phyloP scores from a whole-genome alignment of 1,284 basidiomycete species.

The Ceratobasidium sp. region DNA sequence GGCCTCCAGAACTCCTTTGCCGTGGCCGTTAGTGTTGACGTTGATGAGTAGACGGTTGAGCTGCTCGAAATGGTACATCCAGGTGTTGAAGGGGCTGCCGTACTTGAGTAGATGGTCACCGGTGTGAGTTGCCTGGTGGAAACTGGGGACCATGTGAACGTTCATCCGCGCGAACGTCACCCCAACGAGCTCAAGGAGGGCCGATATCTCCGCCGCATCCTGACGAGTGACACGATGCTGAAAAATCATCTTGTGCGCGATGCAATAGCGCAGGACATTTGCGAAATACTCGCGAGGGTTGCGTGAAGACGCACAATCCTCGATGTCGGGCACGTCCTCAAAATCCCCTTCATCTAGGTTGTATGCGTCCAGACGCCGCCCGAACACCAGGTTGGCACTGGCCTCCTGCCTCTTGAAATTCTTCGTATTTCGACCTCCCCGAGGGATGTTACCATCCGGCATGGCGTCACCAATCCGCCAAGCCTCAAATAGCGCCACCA shows the following conservation, averaged over 20 bases:
- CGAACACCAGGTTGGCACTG: neutral
- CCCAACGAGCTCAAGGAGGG: neutral
- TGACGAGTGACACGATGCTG: neutral
- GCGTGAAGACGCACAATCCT: neutral
- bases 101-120: conserved; percentile 9
- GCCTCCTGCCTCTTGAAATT: neutral
- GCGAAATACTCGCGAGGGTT: neutral
- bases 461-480: neutral
- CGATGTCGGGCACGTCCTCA: neutral
- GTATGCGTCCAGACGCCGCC: neutral
- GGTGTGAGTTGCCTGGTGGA: neutral
- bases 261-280: conserved; percentile 6
- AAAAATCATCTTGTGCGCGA: neutral
- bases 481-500: neutral
- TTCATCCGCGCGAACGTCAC: neutral
- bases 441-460: neutral
- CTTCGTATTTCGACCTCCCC: neutral
- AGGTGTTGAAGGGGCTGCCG: neutral
- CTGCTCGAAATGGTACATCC: neutral
- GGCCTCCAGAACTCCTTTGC: neutral
- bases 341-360: neutral
- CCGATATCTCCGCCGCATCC: too few relatives aligned
- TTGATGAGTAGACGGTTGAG: conserved; percentile 2
- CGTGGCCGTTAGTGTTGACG: conserved; percentile 3
- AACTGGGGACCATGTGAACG: neutral